Evolutionary conservation across 805 yeast species (phyloP).

Genomic region (Hanseniaspora occidentalis): DNA sequence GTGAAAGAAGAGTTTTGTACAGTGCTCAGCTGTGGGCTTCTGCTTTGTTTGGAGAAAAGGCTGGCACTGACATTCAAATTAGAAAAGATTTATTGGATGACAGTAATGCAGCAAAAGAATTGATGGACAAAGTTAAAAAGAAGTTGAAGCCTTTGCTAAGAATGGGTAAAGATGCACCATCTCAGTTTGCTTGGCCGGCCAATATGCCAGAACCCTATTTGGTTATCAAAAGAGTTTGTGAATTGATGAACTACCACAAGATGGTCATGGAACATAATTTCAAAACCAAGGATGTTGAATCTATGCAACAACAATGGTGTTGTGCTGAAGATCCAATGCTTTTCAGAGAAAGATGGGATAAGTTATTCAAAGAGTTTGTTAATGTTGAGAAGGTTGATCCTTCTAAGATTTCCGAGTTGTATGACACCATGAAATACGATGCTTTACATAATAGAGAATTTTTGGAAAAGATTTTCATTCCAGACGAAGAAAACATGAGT

Average conservation of each 20-base stretch:
- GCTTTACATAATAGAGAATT: conserved; percentile 91
- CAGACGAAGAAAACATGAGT: conserved; percentile 28
- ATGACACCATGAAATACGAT: conserved; percentile 97
- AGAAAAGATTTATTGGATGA: conserved; percentile 90
- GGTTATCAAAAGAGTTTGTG: conserved; percentile 89
- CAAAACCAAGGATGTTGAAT: conserved; percentile 46
- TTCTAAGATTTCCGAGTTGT: conserved; percentile 87
- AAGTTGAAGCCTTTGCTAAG: conserved; percentile 86
- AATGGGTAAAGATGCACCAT: conserved; percentile 94
- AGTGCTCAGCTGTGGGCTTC: conserved; percentile 82
- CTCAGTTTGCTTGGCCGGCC: conserved; percentile 97
- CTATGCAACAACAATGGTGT: conserved; percentile 80
- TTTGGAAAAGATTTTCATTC: conserved; percentile 69
- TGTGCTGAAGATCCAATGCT: conserved; percentile 88
- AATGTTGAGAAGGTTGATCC: conserved; percentile 96
- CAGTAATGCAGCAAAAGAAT: conserved; percentile 93
- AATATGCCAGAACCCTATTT: conserved; percentile 95
- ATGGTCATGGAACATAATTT: conserved; percentile 75
- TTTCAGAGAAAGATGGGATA: conserved; percentile 95
- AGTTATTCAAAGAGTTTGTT: conserved; percentile 80
- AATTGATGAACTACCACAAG: conserved; percentile 85
- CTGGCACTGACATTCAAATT: conserved; percentile 53
- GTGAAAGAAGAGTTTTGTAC: conserved; percentile 89
- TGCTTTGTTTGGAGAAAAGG: conserved; percentile 50
- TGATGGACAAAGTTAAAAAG: conserved; percentile 96